Percentiles rank a stretch among this genome's conserved stretches.
Evolutionary conservation across 2,329 filamentous ascomycete species (phyloP).

Genomic region (Claviceps maximensis): DNA sequence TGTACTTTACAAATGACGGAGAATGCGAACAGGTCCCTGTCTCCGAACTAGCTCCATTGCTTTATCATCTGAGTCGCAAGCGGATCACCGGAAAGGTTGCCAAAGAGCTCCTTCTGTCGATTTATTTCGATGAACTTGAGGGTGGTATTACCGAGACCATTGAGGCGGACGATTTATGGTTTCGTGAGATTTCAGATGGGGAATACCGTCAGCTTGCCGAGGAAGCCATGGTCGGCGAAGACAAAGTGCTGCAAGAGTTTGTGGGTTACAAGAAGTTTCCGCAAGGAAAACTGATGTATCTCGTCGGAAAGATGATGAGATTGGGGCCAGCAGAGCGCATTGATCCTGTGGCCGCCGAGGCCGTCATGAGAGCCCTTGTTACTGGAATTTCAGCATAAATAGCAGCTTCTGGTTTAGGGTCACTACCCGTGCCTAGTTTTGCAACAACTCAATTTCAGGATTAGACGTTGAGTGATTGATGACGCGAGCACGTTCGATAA

Average conservation of each 20-base stretch:
- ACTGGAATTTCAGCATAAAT: conserved; percentile 2
- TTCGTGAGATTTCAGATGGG: conserved; percentile 31
- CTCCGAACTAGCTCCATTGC: conserved; percentile 34
- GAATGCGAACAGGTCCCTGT: conserved; percentile 33
- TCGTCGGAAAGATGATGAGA: conserved; percentile 46
- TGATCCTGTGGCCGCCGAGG: conserved; percentile 37
- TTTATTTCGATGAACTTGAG: conserved; percentile 34
- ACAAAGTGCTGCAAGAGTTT: conserved; percentile 34
- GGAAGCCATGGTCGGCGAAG: conserved; percentile 30
- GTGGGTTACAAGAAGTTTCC: conserved; percentile 31
- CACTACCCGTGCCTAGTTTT: neutral
- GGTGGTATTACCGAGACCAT: conserved; percentile 31
- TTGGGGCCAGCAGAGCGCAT: conserved; percentile 40
- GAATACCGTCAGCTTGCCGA: conserved; percentile 38
- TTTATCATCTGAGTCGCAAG: conserved; percentile 32
- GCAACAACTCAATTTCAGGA: neutral
- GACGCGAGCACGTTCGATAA: too few species aligned
- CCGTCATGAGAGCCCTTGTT: conserved; percentile 26
- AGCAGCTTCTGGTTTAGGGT: neutral
- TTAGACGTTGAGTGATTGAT: too few species aligned
- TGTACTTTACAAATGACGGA: conserved; percentile 30
- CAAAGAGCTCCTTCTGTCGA: conserved; percentile 42
- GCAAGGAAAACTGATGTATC: conserved; percentile 46
- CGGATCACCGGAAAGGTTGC: conserved; percentile 44
- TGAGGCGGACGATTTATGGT: conserved; percentile 38